These are phyloP conservation scores for Hyaloscypha hepaticicola DNA, from an alignment of 495 filamentous ascomycete species.

Conservation along the genomic window DNA sequence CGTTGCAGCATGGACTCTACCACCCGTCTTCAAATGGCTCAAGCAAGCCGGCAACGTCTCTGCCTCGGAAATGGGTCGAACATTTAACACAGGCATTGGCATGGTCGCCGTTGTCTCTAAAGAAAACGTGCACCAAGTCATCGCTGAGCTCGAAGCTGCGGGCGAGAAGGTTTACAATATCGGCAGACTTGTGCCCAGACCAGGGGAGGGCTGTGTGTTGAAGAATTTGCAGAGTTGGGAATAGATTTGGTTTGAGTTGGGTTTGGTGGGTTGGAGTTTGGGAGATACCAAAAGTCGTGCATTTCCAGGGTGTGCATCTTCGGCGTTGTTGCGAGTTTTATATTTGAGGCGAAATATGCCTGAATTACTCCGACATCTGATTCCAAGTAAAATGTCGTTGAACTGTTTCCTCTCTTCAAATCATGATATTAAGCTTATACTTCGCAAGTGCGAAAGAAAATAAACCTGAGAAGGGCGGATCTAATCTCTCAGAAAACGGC, in stretches of 20 bases:
- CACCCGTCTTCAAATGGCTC: conserved; percentile 81
- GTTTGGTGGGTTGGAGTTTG: conserved; percentile 15
- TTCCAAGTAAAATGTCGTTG: too few species aligned
- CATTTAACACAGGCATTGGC: conserved; percentile 93
- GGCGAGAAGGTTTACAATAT: conserved; percentile 81
- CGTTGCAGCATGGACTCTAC: conserved; percentile 66
- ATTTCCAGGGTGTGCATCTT: neutral
- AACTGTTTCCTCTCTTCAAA: too few species aligned
- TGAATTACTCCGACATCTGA: too few species aligned
- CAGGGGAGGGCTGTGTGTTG: conserved; percentile 66
- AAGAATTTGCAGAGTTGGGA: conserved; percentile 71
- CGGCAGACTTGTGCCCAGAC: conserved; percentile 61
- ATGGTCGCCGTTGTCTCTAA: conserved; percentile 81
- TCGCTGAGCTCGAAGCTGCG: conserved; percentile 50
- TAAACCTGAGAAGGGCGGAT: too few species aligned
- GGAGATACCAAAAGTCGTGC: conserved; percentile 23
- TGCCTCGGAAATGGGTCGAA: conserved; percentile 74
- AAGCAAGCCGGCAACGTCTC: conserved; percentile 72
- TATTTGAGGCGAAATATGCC: neutral
- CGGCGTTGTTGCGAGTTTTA: neutral
- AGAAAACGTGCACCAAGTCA: conserved; percentile 52
- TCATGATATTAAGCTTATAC: too few species aligned
- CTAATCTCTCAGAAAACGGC: too few species aligned
- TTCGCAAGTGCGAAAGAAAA: too few species aligned
- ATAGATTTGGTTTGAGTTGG: conserved; percentile 3